A percentile compares a stretch with the other conserved stretches of the same genome.
These are phyloP conservation scores for Pleurotus sapidus DNA, from an alignment of 768 basidiomycete genomes.

Conservation along the genomic window DNA sequence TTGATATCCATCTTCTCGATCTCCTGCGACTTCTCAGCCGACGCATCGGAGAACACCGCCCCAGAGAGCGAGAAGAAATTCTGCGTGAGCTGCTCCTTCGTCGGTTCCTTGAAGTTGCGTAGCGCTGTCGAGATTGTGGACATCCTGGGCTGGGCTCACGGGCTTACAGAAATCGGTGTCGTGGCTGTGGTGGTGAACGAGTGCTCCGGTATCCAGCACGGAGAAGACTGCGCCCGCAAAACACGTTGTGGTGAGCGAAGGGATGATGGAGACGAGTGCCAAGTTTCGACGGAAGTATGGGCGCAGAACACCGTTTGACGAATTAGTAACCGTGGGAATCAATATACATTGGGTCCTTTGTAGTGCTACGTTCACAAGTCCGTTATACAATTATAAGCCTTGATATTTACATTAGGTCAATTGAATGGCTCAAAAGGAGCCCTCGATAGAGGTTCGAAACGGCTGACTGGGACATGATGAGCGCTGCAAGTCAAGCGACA, in stretches of 20 bases:
- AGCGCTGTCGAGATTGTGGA: slow-evolving; percentile 84
- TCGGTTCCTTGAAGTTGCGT: slow-evolving; percentile 89
- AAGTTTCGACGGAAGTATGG: neutral
- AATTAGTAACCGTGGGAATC: slow-evolving; percentile 4
- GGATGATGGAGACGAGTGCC: neutral
- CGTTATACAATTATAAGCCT: too few species aligned
- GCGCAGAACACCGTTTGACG: neutral
- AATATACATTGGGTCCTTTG: too few species aligned
- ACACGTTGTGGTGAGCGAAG: neutral
- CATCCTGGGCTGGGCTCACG: slow-evolving; percentile 37
- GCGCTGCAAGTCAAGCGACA: neutral
- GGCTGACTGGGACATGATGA: neutral
- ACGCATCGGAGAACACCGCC: slow-evolving; percentile 20
- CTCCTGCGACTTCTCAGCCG: slow-evolving; percentile 30
- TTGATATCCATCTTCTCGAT: slow-evolving; percentile 83
- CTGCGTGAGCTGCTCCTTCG: slow-evolving; percentile 80
- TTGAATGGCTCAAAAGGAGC: too few species aligned
- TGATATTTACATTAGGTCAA: too few species aligned
- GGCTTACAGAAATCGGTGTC: neutral
- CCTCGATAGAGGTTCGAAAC: neutral
- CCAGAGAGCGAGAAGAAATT: slow-evolving; percentile 86
- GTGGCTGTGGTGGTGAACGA: neutral
- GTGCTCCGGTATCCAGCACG: slow-evolving; percentile 1
- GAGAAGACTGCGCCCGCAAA: neutral
- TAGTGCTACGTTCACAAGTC: too few species aligned